Evolutionary conservation across 1,284 basidiomycete genomes (phyloP).

Genomic region (Sanghuangporus sanghuang): DNA sequence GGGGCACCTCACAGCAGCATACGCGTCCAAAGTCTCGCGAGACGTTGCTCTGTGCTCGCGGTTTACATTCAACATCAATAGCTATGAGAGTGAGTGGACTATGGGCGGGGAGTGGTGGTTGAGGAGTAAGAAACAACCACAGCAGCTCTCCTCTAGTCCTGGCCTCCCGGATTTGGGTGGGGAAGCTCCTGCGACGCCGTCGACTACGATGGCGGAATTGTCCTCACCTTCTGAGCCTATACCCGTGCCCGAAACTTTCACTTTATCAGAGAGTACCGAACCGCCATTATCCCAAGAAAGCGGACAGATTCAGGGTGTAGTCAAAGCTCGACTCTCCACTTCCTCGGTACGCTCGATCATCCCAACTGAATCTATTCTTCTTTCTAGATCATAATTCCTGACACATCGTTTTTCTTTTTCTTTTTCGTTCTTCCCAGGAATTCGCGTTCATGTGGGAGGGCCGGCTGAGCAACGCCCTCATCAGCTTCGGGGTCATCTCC

Average conservation of each 20-base stretch:
- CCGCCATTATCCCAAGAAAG: slow-evolving; percentile 18
- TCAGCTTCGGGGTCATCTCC: slow-evolving; percentile 85
- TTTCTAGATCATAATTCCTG: slow-evolving; percentile 6
- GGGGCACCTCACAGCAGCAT: slow-evolving; percentile 89
- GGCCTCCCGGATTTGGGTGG: not conserved
- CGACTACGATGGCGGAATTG: slow-evolving; percentile 16
- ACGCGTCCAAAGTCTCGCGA: slow-evolving; percentile 81
- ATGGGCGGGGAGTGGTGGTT: slow-evolving; percentile 96
- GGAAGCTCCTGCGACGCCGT: slow-evolving; percentile 7
- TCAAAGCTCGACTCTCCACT: slow-evolving; percentile 87
- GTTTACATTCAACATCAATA: slow-evolving; percentile 96
- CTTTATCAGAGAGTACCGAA: slow-evolving; percentile 16
- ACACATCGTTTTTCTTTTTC: not conserved
- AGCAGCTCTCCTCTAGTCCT: not conserved
- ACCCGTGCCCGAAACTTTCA: slow-evolving; percentile 6
- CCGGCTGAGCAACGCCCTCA: slow-evolving; percentile 82
- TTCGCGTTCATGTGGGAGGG: slow-evolving; percentile 93
- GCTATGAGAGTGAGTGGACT: slow-evolving; percentile 93
- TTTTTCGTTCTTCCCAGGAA: slow-evolving; percentile 50
- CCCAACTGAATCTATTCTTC: not conserved
- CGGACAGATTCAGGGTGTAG: slow-evolving; percentile 68
- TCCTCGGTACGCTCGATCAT: slow-evolving; percentile 60
- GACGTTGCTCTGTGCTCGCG: slow-evolving; percentile 88
- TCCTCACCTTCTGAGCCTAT: not conserved
- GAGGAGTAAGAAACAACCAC: slow-evolving; percentile 36